Base-by-base conservation (phyloP, 306 rosid genomes). In the Cercis canadensis region DNA sequence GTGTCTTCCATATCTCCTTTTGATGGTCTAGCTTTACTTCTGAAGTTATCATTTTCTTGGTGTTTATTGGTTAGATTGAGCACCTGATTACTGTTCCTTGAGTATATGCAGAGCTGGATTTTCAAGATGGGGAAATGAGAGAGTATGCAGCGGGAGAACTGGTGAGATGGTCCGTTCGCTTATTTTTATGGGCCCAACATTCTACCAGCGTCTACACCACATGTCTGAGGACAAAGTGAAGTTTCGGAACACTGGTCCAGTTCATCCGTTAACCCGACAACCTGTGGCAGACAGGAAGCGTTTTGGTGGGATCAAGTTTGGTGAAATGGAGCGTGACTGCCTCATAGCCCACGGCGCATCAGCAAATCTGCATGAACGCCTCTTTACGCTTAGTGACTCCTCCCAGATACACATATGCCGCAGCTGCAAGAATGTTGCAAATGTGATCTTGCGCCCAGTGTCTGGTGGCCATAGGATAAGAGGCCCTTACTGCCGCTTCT, bases 271-370 rank as follows among this genome's bases (percentile, higher is more conserved):
- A 45, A 95, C 99, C 45, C 84, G 99, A 36, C 99, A 95, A 70
- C 99, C 99, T 0, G 99, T 95, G 44, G 97, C 97, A 1, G 99
- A 95, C 65, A 67, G 99, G 64, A 95, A 95, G 73, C 88, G 99
- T 16, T 95, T 91, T 62, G 99, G 99, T 50, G 99, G 99, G 18
- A 84, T 95, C 66, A 95, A 95, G 72, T 95, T 95, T 11, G 99
- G 99, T 32, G 99, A 95, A 75, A 95, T 95, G 99, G 99, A 95
- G 80, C 90, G 99, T 4, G 99, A 95, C 76, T 95, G 99, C 75
- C 85, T 95, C 11, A 82, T 95, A 5, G 99, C 99, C 12, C 99
- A 95, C 4, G 99, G 99, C 34, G 99, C 99, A 24, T 91, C 99
- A 0, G 95, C 97, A 31, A 95, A 95, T 82, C 76, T 95, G 72